Conservation (phyloP, 345 rosid species). For the Dovyalis caffra region DNA sequence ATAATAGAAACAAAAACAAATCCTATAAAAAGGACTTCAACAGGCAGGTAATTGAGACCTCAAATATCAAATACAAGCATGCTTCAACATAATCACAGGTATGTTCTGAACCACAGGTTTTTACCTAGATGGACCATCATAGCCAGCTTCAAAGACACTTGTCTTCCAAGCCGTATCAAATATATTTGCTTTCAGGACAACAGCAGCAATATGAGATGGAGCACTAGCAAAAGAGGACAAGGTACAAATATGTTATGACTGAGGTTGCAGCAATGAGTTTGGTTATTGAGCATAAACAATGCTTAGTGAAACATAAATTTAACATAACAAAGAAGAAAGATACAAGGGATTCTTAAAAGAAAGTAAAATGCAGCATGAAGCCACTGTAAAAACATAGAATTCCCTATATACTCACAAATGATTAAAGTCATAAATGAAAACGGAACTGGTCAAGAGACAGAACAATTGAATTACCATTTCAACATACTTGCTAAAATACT, state of each 20-base stretch:
- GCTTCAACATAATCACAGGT: too few relatives aligned
- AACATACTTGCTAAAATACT: constrained; percentile 72
- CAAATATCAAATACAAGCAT: too few relatives aligned
- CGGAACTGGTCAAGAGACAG: not conserved
- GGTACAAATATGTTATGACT: not conserved
- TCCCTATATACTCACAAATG: not conserved
- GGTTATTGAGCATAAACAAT: not conserved
- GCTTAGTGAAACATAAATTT: not conserved
- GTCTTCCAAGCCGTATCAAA: constrained; percentile 59
- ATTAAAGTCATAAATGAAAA: not conserved
- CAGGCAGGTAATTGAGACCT: too few relatives aligned
- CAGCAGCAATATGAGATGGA: constrained; percentile 64
- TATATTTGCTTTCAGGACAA: constrained; percentile 54
- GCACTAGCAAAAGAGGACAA: constrained; percentile 45
- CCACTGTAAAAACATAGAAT: not conserved
- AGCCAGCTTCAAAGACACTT: constrained; percentile 42
- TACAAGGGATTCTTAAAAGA: not conserved
- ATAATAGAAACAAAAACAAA: not conserved
- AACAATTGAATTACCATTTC: constrained; percentile 51
- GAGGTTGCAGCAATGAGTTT: not conserved
- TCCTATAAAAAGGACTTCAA: too few relatives aligned
- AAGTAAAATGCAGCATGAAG: not conserved
- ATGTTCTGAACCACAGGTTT: too few relatives aligned
- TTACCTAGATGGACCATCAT: constrained; percentile 59
- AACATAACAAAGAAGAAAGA: not conserved